Conservation (phyloP, 257 asterid genomes). For the Solanum pinnatisectum region DNA sequence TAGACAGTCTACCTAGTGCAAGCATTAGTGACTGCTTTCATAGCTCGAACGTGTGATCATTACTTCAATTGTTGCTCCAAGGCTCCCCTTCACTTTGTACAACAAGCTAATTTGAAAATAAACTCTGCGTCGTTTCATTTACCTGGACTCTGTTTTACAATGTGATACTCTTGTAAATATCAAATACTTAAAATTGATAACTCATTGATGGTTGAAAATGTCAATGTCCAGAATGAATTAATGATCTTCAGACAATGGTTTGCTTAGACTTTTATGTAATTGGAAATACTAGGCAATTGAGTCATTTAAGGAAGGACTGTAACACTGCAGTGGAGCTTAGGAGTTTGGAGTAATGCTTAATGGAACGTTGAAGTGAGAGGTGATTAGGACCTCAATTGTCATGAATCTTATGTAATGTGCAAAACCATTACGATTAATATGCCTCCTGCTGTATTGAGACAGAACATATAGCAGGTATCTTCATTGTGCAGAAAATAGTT, state of each 20-base stretch:
- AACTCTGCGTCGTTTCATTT: not conserved
- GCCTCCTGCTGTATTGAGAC: not conserved
- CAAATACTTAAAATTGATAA: not conserved
- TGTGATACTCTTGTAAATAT: not conserved
- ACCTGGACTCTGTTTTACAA: not conserved
- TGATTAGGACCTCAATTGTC: not conserved
- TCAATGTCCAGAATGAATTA: not conserved
- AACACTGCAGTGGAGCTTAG: not conserved
- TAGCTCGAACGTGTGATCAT: not conserved
- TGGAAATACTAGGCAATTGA: not conserved
- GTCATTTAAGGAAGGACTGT: not conserved
- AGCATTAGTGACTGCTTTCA: not conserved
- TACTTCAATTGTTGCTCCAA: not conserved
- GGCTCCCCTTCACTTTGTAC: not conserved
- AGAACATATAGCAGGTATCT: not conserved
- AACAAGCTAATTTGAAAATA: not conserved
- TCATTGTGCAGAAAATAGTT: not conserved
- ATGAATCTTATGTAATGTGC: not conserved
- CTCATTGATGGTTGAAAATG: not conserved
- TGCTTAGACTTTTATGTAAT: not conserved
- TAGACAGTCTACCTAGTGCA: not conserved
- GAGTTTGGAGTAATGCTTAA: not conserved
- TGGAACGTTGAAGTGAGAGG: not conserved
- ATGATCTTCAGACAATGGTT: not conserved
- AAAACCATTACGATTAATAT: not conserved